A percentile compares a stretch with the other conserved stretches of the same genome.
phyloP scores from a whole-genome alignment of 2,329 filamentous ascomycete species.

The Aspergillus eucalypticola region DNA sequence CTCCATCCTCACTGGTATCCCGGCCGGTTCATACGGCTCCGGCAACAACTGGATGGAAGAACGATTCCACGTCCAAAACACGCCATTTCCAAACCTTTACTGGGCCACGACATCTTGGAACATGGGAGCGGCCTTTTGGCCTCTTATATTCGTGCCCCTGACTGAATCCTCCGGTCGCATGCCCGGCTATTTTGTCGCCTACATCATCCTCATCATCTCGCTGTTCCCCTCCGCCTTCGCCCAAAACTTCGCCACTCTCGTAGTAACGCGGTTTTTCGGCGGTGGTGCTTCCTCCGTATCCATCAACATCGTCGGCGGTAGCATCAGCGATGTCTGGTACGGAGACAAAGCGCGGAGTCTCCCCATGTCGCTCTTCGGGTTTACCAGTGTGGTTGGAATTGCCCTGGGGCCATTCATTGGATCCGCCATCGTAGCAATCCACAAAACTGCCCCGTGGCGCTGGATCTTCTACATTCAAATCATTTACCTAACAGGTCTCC shows the following conservation, averaged over 20 bases:
- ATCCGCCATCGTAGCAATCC: constrained; percentile 39
- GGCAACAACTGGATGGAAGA: constrained; percentile 33
- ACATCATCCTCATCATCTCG: constrained; percentile 44
- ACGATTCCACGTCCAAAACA: constrained; percentile 36
- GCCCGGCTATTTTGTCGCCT: constrained; percentile 47
- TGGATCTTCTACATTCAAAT: constrained; percentile 51
- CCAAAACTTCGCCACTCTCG: constrained; percentile 48
- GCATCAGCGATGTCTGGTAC: constrained; percentile 40
- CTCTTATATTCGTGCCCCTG: constrained; percentile 39
- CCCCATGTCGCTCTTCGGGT: constrained; percentile 47
- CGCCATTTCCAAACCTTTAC: constrained; percentile 34
- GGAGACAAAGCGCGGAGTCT: constrained; percentile 43
- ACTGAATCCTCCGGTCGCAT: constrained; percentile 47
- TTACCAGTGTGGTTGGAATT: constrained; percentile 46
- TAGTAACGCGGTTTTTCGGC: constrained; percentile 48
- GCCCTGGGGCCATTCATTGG: constrained; percentile 50
- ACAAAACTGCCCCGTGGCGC: constrained; percentile 39
- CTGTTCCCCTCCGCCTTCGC: constrained; percentile 47
- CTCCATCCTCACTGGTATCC: constrained; percentile 45
- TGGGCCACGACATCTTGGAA: constrained; percentile 41
- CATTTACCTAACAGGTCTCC: constrained; percentile 44
- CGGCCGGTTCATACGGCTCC: constrained; percentile 44
- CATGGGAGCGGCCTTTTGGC: constrained; percentile 43
- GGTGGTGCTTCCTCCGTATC: constrained; percentile 47
- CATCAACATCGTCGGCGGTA: constrained; percentile 43